Conservation (phyloP, 768 basidiomycete genomes). For the Kwoniella europaea region DNA sequence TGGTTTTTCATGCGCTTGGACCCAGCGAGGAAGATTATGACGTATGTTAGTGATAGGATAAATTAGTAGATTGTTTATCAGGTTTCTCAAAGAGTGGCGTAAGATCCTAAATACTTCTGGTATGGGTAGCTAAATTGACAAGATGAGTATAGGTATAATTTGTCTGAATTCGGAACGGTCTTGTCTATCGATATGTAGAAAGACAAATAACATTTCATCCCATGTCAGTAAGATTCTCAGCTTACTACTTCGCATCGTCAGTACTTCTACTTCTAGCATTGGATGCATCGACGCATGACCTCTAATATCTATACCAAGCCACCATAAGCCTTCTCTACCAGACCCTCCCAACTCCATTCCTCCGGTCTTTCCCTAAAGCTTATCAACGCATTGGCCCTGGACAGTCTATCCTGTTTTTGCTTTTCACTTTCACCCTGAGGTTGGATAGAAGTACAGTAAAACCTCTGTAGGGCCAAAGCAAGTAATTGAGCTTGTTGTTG, state of each 20-base stretch:
- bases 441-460: conserved; percentile 64
- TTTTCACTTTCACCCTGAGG: conserved; percentile 37
- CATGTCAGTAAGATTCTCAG: too few species aligned
- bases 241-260: background rate
- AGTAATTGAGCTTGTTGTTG: conserved; percentile 86
- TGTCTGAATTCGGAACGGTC: background rate
- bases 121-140: too few species aligned
- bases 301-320: conserved; percentile 46
- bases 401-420: conserved; percentile 60
- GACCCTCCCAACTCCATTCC: conserved; percentile 79
- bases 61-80: too few species aligned
- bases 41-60: too few species aligned
- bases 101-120: too few species aligned
- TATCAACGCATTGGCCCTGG: conserved; percentile 65
- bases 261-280: background rate
- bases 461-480: conserved; percentile 78
- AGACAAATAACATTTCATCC: too few species aligned
- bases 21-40: background rate
- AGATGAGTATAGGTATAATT: too few species aligned
- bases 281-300: too few species aligned
- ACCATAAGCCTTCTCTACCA: conserved; percentile 65
- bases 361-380: conserved; percentile 78
- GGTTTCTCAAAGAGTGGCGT: too few species aligned
- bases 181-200: too few species aligned
- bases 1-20: background rate